Evolutionary conservation across 257 asterid genomes (phyloP).

Genomic region (Orobanche coerulescens): DNA sequence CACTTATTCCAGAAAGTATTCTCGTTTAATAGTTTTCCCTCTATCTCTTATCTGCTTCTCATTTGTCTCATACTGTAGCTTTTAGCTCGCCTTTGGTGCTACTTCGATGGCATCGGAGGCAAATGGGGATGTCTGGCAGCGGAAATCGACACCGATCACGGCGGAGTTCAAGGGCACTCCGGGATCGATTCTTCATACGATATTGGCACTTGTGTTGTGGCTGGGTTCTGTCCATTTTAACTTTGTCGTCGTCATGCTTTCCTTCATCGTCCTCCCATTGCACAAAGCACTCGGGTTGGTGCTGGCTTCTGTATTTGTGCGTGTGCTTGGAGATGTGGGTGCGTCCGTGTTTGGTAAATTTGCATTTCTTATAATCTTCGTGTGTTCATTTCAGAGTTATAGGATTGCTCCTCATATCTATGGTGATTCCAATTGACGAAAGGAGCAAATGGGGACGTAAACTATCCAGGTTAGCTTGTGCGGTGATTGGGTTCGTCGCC

Average conservation of each 20-base stretch:
- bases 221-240: slow-evolving; percentile 67
- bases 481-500: background rate
- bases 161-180: slow-evolving; percentile 55
- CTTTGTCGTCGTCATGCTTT: slow-evolving; percentile 32
- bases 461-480: slow-evolving; percentile 45
- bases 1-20: background rate
- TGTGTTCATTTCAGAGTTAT: slow-evolving; percentile 43
- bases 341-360: background rate
- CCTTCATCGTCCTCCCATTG: slow-evolving; percentile 61
- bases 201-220: slow-evolving; percentile 55
- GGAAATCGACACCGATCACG: slow-evolving; percentile 29
- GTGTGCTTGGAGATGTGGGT: background rate
- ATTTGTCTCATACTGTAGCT: background rate
- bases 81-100: slow-evolving; percentile 1
- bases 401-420: slow-evolving; percentile 51
- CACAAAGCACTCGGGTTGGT: slow-evolving; percentile 57
- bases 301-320: background rate
- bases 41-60: background rate
- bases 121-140: slow-evolving; percentile 27
- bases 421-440: slow-evolving; percentile 68
- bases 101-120: slow-evolving; percentile 26
- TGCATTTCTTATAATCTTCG: background rate
- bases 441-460: slow-evolving; percentile 58
- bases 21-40: background rate
- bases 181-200: slow-evolving; percentile 33